Evolutionary conservation across 768 basidiomycete genomes (phyloP).

Genomic region (Cyathus striatus): DNA sequence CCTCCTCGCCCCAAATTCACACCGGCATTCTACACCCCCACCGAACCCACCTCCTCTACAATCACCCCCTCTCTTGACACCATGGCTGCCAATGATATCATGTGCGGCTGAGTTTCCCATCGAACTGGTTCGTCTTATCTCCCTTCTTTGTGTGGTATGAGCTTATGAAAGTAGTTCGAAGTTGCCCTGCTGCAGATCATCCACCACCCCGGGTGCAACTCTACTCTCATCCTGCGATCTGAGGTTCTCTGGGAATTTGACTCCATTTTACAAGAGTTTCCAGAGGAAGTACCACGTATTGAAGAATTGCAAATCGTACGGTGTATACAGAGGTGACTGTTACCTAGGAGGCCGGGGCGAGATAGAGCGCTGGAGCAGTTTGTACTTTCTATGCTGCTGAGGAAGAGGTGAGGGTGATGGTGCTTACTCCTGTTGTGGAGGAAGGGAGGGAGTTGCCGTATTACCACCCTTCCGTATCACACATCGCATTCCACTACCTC

Average conservation of each 20-base stretch:
- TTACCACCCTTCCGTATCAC: constrained; percentile 81
- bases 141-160: constrained; percentile 2
- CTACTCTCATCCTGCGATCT: constrained; percentile 85
- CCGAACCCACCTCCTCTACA: no score
- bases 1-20: no score
- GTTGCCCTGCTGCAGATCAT: constrained; percentile 65
- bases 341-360: constrained; percentile 75
- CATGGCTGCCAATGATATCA: constrained; percentile 29
- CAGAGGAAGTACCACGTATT: constrained; percentile 28
- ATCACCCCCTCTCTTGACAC: no score
- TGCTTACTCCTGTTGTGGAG: constrained; percentile 55
- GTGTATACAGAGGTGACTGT: constrained; percentile 59
- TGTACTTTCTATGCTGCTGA: constrained; percentile 58
- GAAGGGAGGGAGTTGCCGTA: constrained; percentile 60
- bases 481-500: constrained; percentile 80
- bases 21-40: no score
- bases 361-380: constrained; percentile 70
- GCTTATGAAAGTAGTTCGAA: constrained; percentile 54
- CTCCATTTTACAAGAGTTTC: constrained; percentile 26
- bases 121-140: constrained; percentile 37
- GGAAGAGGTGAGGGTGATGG: constrained; percentile 25
- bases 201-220: constrained; percentile 90
- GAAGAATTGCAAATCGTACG: constrained; percentile 33
- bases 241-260: constrained; percentile 49
- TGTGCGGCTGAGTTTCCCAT: constrained; percentile 38